Percentiles rank a stretch among this genome's conserved stretches.
Conservation (phyloP, 2,329 filamentous ascomycete species). For the Neurospora sp. region DNA sequence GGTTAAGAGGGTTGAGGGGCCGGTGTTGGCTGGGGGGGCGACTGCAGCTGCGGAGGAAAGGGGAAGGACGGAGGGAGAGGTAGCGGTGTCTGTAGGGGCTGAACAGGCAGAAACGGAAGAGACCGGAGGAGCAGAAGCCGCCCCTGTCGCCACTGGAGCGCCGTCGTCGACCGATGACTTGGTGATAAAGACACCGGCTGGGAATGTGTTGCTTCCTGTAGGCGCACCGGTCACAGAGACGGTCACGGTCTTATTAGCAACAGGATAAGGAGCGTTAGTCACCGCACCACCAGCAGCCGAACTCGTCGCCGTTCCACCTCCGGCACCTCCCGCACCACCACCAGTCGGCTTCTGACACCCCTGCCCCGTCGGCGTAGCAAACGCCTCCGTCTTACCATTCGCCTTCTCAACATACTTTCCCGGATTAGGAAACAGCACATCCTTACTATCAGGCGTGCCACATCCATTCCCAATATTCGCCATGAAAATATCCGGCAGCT, state of each 20-base stretch:
- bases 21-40: background rate
- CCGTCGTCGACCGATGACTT: background rate
- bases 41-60: background rate
- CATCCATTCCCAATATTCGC: conserved; percentile 46
- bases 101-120: background rate
- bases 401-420: background rate
- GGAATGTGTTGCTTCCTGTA: background rate
- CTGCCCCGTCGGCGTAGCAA: background rate
- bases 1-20: background rate
- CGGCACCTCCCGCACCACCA: background rate
- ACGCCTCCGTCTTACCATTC: background rate
- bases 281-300: background rate
- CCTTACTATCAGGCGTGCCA: background rate
- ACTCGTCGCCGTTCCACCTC: no score
- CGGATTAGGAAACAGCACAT: conserved; percentile 1
- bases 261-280: background rate
- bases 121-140: no score
- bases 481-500: conserved; percentile 62
- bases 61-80: background rate
- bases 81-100: background rate
- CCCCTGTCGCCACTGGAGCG: background rate
- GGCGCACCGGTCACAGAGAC: background rate
- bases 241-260: background rate
- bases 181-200: background rate
- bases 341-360: background rate